Evolutionary conservation across 108 stramenopile species (phyloP).

Genomic region (Skeletonema costatum): DNA sequence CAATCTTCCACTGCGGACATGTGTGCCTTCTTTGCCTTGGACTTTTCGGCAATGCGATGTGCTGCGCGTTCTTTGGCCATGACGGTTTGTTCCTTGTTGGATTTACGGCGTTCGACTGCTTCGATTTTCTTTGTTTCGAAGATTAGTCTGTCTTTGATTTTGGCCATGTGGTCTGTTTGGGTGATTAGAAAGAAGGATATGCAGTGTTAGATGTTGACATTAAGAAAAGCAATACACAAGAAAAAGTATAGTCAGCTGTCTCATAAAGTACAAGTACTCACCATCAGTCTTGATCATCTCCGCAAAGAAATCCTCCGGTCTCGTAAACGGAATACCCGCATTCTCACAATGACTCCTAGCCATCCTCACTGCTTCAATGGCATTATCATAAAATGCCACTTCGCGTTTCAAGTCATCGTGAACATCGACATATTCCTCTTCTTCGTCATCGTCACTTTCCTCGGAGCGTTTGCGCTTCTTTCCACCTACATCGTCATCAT

Average conservation of each 20-base stretch:
- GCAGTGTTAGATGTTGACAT: background rate
- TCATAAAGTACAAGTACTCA: constrained; percentile 45
- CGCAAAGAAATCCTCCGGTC: constrained; percentile 98
- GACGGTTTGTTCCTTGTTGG: constrained; percentile 73
- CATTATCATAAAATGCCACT: constrained; percentile 94
- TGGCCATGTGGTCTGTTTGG: constrained; percentile 86
- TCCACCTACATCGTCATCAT: background rate
- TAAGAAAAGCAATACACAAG: background rate
- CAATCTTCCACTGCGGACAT: constrained; percentile 88
- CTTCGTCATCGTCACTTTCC: constrained; percentile 10
- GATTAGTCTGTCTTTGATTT: constrained; percentile 97
- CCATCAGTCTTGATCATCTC: constrained; percentile 99
- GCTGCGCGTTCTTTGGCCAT: constrained; percentile 83
- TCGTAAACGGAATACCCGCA: constrained; percentile 70
- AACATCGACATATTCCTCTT: constrained; percentile 68
- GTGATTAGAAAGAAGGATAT: constrained; percentile 8
- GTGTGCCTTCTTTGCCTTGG: constrained; percentile 86
- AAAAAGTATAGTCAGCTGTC: background rate
- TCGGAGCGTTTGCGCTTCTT: constrained; percentile 7
- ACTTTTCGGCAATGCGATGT: constrained; percentile 89
- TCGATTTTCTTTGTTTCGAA: constrained; percentile 98
- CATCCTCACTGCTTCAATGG: constrained; percentile 85
- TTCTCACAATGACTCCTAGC: constrained; percentile 69
- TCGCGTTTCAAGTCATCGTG: constrained; percentile 98
- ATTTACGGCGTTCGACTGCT: constrained; percentile 92